phyloP scores from a whole-genome alignment of 1,139 yeast species.

The Nakaseomyces nivariensis region DNA sequence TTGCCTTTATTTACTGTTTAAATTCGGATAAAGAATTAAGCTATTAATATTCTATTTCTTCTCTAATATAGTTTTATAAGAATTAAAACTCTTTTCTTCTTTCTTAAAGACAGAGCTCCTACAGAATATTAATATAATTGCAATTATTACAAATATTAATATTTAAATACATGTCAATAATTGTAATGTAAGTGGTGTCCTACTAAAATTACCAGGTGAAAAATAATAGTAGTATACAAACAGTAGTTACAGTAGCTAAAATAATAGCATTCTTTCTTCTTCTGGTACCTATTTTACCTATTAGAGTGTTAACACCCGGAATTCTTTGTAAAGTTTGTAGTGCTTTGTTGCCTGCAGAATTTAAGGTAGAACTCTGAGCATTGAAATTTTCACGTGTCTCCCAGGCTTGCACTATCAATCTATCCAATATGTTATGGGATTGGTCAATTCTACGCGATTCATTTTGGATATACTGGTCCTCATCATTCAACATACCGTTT shows the following conservation, averaged over 20 bases:
- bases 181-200: no score
- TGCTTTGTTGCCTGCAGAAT: slow-evolving; percentile 55
- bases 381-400: slow-evolving; percentile 79
- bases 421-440: slow-evolving; percentile 69
- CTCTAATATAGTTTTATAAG: no score
- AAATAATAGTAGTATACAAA: slow-evolving; percentile 62
- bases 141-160: background rate
- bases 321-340: slow-evolving; percentile 52
- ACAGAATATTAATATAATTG: no score
- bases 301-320: slow-evolving; percentile 75
- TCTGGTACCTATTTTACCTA: slow-evolving; percentile 75
- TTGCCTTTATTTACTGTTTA: no score
- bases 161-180: background rate
- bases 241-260: slow-evolving; percentile 62
- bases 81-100: no score
- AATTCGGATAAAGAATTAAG: no score
- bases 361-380: slow-evolving; percentile 57
- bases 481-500: slow-evolving; percentile 25
- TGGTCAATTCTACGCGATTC: slow-evolving; percentile 68
- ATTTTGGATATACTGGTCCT: slow-evolving; percentile 63
- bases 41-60: no score
- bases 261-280: slow-evolving; percentile 81
- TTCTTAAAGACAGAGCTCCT: no score
- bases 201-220: slow-evolving; percentile 34
- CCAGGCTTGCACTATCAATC: slow-evolving; percentile 71